Base-by-base conservation (phyloP, 495 filamentous ascomycete genomes). In the Xylaria bambusicola region DNA sequence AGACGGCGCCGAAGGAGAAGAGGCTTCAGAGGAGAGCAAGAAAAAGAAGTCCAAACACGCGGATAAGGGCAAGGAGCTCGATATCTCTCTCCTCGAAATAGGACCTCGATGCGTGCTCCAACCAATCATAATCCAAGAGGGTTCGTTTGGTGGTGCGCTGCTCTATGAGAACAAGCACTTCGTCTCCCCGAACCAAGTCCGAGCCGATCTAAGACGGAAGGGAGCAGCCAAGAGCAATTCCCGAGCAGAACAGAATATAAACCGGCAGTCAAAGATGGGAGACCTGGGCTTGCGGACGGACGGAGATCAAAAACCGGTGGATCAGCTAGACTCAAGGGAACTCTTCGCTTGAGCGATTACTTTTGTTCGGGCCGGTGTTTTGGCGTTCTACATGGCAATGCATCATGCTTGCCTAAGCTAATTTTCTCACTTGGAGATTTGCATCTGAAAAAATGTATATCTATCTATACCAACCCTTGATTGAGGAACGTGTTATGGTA, bases 131-230 rank as follows among this genome's bases (percentile, higher is more conserved):
- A 97, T 99, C 62, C 84, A 96, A 53, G 94, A 99, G 73, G 90
- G 89, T 27, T 91, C 88, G 61, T 99, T 99, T 65, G 94, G 94
- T 52, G 94, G 94, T 0, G 95, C 95, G 1, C 90, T 98, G 55
- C 93, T 98, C 62, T 98, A 96, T 77, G 92, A 98, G 83, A 98
- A 98, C 74, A 96, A 94, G 81, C 90, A 97, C 67, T 98, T 97
- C 68, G 91, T 98, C 52, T 92, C 87, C 65, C 95, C 94, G 29
- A 98, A 98, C 79, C 92, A 96, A 74, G 85, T 98, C 61, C 82
- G 94, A 56, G 75, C 89, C 20, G 94, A 97, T 52, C 66, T 96
- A 58, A 78, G 91, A 59, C 74, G 84, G 70, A 75, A 78, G 64
- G 90, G 90, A 77, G 92, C 93, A 15, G 80, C 84, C 23, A 85